Percentiles rank a stretch among this genome's conserved stretches.
phyloP scores from a whole-genome alignment of 441 rosid genomes.

The Viola pubescens region DNA sequence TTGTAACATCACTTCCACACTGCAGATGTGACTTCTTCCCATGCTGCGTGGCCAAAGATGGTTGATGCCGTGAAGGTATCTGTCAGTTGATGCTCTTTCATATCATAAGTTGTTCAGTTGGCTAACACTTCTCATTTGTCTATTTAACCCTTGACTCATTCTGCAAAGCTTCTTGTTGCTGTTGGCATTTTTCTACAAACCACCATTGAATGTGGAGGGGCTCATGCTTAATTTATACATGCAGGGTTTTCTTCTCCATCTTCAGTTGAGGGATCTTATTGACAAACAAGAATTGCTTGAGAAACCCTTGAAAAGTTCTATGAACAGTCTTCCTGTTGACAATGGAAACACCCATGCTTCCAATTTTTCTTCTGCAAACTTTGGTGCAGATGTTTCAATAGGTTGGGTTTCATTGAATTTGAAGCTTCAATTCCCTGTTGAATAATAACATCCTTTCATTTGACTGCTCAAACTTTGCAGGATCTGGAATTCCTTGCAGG shows the following conservation, averaged over 20 bases:
- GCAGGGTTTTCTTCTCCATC: slow-evolving; percentile 52
- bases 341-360: slow-evolving; percentile 33
- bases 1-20: slow-evolving; percentile 11
- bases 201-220: neutral
- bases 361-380: slow-evolving; percentile 48
- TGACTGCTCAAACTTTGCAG: slow-evolving; percentile 28
- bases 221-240: slow-evolving; percentile 15
- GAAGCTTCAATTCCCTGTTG: neutral
- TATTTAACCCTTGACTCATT: neutral
- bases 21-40: slow-evolving; percentile 33
- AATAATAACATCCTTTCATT: slow-evolving; percentile 10
- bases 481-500: slow-evolving; percentile 52
- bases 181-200: slow-evolving; percentile 2
- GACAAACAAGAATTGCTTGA: slow-evolving; percentile 36
- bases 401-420: slow-evolving; percentile 30
- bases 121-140: neutral
- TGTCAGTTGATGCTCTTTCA: neutral
- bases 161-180: neutral
- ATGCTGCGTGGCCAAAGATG: slow-evolving; percentile 47
- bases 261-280: slow-evolving; percentile 51
- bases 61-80: slow-evolving; percentile 58
- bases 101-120: too few relatives aligned
- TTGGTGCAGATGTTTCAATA: slow-evolving; percentile 62
- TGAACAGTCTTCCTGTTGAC: slow-evolving; percentile 22
- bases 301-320: slow-evolving; percentile 24